Evolutionary conservation across 2,329 filamentous ascomycete species (phyloP).

Genomic region (Pestalotiopsis sp.): DNA sequence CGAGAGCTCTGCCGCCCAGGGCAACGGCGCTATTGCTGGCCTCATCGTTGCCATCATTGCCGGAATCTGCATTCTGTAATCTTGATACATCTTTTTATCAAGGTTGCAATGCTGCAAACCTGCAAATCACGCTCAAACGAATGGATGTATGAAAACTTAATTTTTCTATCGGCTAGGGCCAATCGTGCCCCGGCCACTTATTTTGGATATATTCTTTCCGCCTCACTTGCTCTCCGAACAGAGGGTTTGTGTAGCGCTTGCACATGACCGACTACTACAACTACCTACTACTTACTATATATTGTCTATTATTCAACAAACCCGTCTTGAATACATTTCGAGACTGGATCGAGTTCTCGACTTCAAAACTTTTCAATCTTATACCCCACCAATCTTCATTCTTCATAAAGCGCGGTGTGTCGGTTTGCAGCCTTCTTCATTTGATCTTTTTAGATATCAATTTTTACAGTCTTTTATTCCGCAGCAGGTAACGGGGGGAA

Average conservation of each 20-base stretch:
- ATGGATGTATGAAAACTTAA: background rate
- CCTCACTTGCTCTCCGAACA: background rate
- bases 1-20: conserved; percentile 48
- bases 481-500: background rate
- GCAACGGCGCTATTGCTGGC: conserved; percentile 53
- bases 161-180: background rate
- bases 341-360: background rate
- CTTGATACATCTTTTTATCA: background rate
- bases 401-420: conserved; percentile 2
- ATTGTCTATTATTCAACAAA: conserved; percentile 1
- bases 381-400: conserved; percentile 13
- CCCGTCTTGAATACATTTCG: conserved; percentile 9
- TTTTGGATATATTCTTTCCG: conserved; percentile 7
- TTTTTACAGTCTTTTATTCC: background rate
- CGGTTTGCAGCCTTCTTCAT: conserved; percentile 9
- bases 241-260: background rate
- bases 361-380: background rate
- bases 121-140: conserved; percentile 1
- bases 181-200: background rate
- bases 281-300: conserved; percentile 6
- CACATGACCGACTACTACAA: conserved; percentile 7
- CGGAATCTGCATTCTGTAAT: conserved; percentile 39
- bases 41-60: conserved; percentile 59
- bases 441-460: background rate
- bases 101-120: background rate